A percentile compares a stretch with the other conserved stretches of the same genome.
Evolutionary conservation across 2,329 filamentous ascomycete species (phyloP).

Genomic region (Alternaria conjuncta): DNA sequence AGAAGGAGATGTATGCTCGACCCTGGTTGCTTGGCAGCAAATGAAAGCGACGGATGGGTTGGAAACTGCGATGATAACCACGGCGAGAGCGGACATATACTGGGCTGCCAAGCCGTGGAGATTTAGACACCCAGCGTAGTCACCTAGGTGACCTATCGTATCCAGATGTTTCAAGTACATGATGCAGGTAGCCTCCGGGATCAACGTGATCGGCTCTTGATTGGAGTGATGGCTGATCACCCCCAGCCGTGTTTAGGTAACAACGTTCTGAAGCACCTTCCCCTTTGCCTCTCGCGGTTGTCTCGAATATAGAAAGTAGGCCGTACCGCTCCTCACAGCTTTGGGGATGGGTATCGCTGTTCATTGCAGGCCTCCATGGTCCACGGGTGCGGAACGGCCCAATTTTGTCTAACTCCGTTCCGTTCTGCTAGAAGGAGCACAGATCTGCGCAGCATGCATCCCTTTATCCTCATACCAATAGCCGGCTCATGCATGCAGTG

Average conservation of each 20-base stretch:
- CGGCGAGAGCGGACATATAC: not conserved
- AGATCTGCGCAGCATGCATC: too few species aligned
- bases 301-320: not conserved
- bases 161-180: not conserved
- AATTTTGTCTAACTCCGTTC: not conserved
- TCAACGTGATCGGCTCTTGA: not conserved
- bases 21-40: not conserved
- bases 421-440: too few species aligned
- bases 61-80: not conserved
- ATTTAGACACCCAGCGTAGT: not conserved
- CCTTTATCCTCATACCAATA: too few species aligned
- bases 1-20: not conserved
- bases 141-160: not conserved
- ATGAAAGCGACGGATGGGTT: not conserved
- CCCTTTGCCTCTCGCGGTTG: not conserved
- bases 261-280: not conserved
- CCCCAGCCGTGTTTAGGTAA: not conserved
- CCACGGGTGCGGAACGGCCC: not conserved
- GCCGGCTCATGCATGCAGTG: too few species aligned
- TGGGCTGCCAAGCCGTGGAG: slow-evolving; percentile 2
- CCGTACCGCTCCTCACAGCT: not conserved
- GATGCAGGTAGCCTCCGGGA: not conserved
- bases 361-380: not conserved
- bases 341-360: not conserved
- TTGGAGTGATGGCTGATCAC: not conserved